Base-by-base conservation (phyloP, 2,329 filamentous ascomycete species). In the Colletotrichum musae region DNA sequence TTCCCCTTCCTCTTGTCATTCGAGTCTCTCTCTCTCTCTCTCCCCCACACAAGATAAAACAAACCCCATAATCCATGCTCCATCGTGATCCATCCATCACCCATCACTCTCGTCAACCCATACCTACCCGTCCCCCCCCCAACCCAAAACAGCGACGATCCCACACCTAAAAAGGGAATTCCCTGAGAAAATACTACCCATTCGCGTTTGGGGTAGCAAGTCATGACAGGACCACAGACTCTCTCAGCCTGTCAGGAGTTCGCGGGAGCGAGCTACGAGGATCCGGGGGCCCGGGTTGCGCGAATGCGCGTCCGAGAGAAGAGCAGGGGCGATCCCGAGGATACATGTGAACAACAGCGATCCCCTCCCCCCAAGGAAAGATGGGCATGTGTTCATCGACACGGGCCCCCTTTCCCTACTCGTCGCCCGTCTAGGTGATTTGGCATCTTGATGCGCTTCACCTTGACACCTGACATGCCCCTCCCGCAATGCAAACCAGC, bases 81-180 rank as follows among this genome's bases (percentile, higher is more conserved):
- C 36, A 39, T 39, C 36, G 9, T 39, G 36, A 6, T 36, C 9
- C 28, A 16, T 3, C 16, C 28, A 36, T 54, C 32, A 28, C 28
- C 21, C 21, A 24, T 24, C 18, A 18, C 18, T 18, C 18, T 18
- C 18, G 52, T 36, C 26, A 18, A 48, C 43, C 45, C 26, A 12
- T 48, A 36, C 28, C 57, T 28, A 43, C 18, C 32, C 28, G 45
- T 18, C 18, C 18, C 18, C 48, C 48, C 28, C 48, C 28, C 48
- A 13, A n/a, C 28, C 58, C 18, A 1, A 18, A 18, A 18, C 18
- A 18, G 32, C 15, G 64, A 26, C 26, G 36, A 68, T 68, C 64
- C 32, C 48, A 64, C 52, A 15, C 64, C 59, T 39, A 58, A 56
- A 58, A 24, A 18, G 43, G 65, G 5, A 68, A 58, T 53, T 53